Conservation (phyloP, 2,329 filamentous ascomycete genomes). For the Apiospora marii region DNA sequence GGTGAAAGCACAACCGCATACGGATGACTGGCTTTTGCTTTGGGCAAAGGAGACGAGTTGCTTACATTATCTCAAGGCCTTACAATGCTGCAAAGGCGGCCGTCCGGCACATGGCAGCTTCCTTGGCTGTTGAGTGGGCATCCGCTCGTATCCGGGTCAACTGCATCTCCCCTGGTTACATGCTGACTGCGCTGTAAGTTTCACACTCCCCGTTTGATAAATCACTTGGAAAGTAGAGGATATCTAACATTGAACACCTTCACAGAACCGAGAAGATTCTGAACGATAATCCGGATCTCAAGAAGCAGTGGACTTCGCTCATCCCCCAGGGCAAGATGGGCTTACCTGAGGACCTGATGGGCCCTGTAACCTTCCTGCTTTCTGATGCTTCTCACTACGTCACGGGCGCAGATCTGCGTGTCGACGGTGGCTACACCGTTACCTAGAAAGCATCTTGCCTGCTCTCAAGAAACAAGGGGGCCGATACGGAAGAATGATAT, state of each 20-base stretch:
- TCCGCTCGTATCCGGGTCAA: constrained; percentile 89
- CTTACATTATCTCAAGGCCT: constrained; percentile 56
- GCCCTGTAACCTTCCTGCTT: constrained; percentile 85
- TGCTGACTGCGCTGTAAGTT: constrained; percentile 89
- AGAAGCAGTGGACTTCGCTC: constrained; percentile 87
- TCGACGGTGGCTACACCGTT: constrained; percentile 89
- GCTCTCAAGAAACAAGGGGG: constrained; percentile 16
- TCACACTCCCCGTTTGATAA: constrained; percentile 30
- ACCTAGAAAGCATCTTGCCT: constrained; percentile 57
- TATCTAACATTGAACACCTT: neutral
- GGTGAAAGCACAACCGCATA: neutral
- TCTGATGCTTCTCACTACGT: constrained; percentile 82
- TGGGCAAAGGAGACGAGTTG: neutral
- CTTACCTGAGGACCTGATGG: constrained; percentile 89
- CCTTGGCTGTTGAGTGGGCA: constrained; percentile 94
- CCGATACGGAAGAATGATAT: neutral
- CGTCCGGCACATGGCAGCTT: constrained; percentile 85
- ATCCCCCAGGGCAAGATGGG: constrained; percentile 97
- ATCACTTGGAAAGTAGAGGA: neutral
- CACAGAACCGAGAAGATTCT: constrained; percentile 89
- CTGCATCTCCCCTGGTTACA: constrained; percentile 94
- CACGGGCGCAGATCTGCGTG: constrained; percentile 76
- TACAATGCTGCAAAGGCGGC: constrained; percentile 96
- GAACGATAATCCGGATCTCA: constrained; percentile 89
- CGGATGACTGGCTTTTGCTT: neutral